Evolutionary conservation across 352 stramenopile species (phyloP).

Genomic region (Saprolegnia parasitica): DNA sequence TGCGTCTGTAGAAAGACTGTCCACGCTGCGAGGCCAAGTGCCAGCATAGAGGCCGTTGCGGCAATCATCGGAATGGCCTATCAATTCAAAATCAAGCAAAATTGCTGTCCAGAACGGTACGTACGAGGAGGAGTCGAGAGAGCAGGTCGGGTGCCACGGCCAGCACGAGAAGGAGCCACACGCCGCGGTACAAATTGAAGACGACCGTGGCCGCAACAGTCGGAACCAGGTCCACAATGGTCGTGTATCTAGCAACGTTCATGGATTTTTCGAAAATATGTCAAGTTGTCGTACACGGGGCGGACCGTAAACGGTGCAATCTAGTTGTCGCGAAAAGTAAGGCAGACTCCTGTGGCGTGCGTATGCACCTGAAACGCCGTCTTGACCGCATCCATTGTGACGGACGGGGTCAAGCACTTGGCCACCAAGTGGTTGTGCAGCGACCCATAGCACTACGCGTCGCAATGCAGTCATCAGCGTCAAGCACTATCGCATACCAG

Average conservation of each 20-base stretch:
- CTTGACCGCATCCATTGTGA: not conserved
- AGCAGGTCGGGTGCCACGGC: not conserved
- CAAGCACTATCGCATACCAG: too few relatives aligned
- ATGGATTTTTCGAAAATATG: not conserved
- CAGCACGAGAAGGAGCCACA: not conserved
- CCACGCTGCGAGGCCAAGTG: not conserved
- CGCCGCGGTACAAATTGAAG: not conserved
- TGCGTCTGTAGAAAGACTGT: not conserved
- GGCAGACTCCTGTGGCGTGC: too few relatives aligned
- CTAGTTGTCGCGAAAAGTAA: not conserved
- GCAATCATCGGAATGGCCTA: not conserved
- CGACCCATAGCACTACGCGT: not conserved
- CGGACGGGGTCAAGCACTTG: not conserved
- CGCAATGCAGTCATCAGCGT: too few relatives aligned
- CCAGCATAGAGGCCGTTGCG: not conserved
- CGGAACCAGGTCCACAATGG: not conserved
- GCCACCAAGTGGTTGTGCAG: not conserved
- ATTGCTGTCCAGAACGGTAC: too few relatives aligned
- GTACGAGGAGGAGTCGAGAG: too few relatives aligned
- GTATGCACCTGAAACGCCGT: not conserved
- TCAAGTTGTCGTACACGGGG: not conserved
- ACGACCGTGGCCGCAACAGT: not conserved
- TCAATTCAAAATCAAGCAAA: too few relatives aligned
- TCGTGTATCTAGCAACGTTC: not conserved
- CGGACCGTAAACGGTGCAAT: not conserved